phyloP scores from a whole-genome alignment of 2,329 filamentous ascomycete species.

The Tolypocladium album region DNA sequence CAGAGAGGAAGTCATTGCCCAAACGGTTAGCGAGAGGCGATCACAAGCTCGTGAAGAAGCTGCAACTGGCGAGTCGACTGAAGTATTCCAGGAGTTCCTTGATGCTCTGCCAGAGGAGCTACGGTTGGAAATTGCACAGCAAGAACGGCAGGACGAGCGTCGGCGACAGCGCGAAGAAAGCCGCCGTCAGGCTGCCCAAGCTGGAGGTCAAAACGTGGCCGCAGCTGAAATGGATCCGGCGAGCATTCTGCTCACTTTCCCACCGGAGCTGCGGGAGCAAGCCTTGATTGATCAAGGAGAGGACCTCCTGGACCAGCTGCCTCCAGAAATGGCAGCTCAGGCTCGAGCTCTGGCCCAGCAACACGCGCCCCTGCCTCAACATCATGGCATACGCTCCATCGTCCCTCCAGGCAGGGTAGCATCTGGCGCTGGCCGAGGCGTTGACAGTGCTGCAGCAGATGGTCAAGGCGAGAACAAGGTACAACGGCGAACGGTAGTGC shows the following conservation, averaged over 20 bases:
- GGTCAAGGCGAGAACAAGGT: constrained; percentile 47
- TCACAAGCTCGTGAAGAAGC: constrained; percentile 62
- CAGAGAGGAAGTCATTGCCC: constrained; percentile 88
- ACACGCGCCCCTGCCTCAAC: constrained; percentile 15
- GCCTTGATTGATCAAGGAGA: constrained; percentile 89
- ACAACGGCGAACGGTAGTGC: constrained; percentile 72
- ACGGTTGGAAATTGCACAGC: constrained; percentile 78
- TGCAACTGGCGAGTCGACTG: constrained; percentile 61
- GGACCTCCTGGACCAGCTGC: constrained; percentile 72
- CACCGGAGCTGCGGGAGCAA: constrained; percentile 72
- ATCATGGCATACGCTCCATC: constrained; percentile 18
- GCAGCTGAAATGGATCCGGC: constrained; percentile 79
- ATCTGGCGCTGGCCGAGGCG: constrained; percentile 11
- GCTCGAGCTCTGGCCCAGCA: constrained; percentile 57
- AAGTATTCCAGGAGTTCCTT: constrained; percentile 87
- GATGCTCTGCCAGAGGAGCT: constrained; percentile 87
- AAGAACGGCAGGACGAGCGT: constrained; percentile 81
- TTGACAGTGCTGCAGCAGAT: constrained; percentile 18
- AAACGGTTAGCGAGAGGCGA: constrained; percentile 74
- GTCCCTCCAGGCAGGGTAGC: constrained; percentile 18
- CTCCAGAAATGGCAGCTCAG: constrained; percentile 77
- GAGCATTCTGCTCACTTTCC: constrained; percentile 83
- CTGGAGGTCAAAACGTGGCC: constrained; percentile 38
- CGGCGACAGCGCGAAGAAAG: constrained; percentile 76
- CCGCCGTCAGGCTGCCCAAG: constrained; percentile 52